Conservation (phyloP, 2,329 filamentous ascomycete species). For the Colletotrichum filicis region DNA sequence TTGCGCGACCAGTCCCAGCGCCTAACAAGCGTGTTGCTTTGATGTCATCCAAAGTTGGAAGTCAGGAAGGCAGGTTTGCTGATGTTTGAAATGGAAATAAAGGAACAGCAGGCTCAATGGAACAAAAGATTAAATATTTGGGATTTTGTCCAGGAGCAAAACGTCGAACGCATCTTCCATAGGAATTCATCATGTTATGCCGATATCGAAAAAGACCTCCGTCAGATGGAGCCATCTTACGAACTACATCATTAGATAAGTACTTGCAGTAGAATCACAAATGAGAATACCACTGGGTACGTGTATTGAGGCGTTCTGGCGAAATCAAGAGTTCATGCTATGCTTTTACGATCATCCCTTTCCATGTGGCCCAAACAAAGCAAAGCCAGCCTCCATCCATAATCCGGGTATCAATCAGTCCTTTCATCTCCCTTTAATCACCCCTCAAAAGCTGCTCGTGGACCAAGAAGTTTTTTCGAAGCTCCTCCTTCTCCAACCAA, state of each 20-base stretch:
- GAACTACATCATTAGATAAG: background rate
- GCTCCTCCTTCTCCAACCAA: background rate
- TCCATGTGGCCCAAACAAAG: background rate
- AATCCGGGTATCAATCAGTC: background rate
- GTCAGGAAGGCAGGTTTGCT: background rate
- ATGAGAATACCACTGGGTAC: background rate
- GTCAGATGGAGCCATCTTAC: background rate
- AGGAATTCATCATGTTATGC: background rate
- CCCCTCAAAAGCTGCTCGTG: background rate
- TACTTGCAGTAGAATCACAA: background rate
- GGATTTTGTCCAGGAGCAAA: background rate
- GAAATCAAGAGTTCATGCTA: background rate
- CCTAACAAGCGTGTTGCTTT: background rate
- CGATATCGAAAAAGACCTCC: too few relatives aligned
- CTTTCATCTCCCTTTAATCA: background rate
- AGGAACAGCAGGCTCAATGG: background rate
- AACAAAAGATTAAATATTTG: background rate
- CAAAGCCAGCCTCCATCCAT: background rate
- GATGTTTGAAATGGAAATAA: background rate
- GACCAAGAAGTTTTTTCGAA: background rate
- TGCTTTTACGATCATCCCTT: background rate
- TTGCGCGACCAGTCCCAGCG: background rate
- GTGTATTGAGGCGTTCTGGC: background rate
- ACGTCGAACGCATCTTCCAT: background rate
- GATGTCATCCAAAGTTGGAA: background rate